Base-by-base conservation (phyloP, 495 filamentous ascomycete species). In the Penicillium lividum region DNA sequence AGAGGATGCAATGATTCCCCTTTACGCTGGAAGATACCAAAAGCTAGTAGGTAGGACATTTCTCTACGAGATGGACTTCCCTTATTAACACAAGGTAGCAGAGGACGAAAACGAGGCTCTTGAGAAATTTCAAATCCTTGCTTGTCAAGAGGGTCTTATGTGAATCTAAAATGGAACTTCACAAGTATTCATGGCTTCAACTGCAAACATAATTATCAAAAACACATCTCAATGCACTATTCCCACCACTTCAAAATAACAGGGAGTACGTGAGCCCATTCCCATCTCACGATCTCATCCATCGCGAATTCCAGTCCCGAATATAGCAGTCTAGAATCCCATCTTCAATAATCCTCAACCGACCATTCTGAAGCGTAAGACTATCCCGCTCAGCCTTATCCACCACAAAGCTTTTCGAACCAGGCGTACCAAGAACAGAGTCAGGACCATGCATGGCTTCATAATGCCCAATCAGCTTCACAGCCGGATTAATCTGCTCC, bases 401-500 rank as follows among this genome's bases (percentile, higher is more conserved):
- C 7, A 71, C 74, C 4, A 60, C 15, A 46, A 76, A 77, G 1
- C 8, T 59, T 53, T 64, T 70, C 3, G 29, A 55, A 0, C 13
- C 29, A 28, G 1, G 38, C 4, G 38, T 15, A 2, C 4, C 28
- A 47, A 4, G 56, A 42, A 22, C 22, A 0, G 59, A 22, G 3
- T 16, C 55, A 0, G 36, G 7, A 6, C 67, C 63, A 50, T 73
- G 65, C 72, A 72, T 72, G 3, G 54, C 61, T 53, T 71, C 70
- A 29, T 76, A 88, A 70, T 83, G 86, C 9, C 76, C 78, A n/a
- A 82, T 66, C 48, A 88, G 67, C 60, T 87, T 87, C 38, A 85
- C 78, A 4, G 83, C 78, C 2, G 86, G 84, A 54, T 87, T 88
- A 18, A 65, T 50, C 31, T 47, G n/a, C 45, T 73, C 74, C 44